phyloP scores from a whole-genome alignment of 768 basidiomycete species.

The Mycena rebaudengoi region DNA sequence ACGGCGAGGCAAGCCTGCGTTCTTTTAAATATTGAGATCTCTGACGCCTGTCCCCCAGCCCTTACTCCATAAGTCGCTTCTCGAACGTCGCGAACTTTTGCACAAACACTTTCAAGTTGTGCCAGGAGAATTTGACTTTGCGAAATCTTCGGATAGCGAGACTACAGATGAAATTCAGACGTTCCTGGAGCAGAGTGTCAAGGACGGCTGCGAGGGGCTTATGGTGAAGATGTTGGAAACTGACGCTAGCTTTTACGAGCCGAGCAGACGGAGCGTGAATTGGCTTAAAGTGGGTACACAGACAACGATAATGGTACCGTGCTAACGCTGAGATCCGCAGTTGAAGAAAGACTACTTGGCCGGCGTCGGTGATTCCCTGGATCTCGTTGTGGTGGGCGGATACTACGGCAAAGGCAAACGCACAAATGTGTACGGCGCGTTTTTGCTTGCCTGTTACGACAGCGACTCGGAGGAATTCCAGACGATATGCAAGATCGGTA shows the following conservation, averaged over 20 bases:
- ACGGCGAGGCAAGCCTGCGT: slow-evolving; percentile 86
- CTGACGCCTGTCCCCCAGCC: slow-evolving; percentile 57
- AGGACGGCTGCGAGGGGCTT: slow-evolving; percentile 97
- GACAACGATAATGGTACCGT: neutral
- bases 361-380: slow-evolving; percentile 96
- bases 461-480: slow-evolving; percentile 93
- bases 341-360: slow-evolving; percentile 98
- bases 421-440: slow-evolving; percentile 97
- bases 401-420: slow-evolving; percentile 99
- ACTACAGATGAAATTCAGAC: slow-evolving; percentile 93
- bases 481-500: slow-evolving; percentile 99
- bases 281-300: slow-evolving; percentile 87
- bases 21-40: neutral
- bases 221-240: slow-evolving; percentile 99
- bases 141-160: slow-evolving; percentile 88
- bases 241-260: slow-evolving; percentile 93
- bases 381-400: slow-evolving; percentile 96
- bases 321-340: slow-evolving; percentile 49
- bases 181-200: slow-evolving; percentile 96
- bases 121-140: slow-evolving; percentile 91
- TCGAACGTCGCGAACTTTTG: slow-evolving; percentile 80
- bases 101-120: slow-evolving; percentile 83
- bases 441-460: slow-evolving; percentile 97
- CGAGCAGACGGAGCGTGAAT: slow-evolving; percentile 93
- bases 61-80: slow-evolving; percentile 77